Evolutionary conservation across 2,329 filamentous ascomycete species (phyloP), one percentile per base, ranked within the genome.

Genomic region (Penicillium sp.): DNA sequence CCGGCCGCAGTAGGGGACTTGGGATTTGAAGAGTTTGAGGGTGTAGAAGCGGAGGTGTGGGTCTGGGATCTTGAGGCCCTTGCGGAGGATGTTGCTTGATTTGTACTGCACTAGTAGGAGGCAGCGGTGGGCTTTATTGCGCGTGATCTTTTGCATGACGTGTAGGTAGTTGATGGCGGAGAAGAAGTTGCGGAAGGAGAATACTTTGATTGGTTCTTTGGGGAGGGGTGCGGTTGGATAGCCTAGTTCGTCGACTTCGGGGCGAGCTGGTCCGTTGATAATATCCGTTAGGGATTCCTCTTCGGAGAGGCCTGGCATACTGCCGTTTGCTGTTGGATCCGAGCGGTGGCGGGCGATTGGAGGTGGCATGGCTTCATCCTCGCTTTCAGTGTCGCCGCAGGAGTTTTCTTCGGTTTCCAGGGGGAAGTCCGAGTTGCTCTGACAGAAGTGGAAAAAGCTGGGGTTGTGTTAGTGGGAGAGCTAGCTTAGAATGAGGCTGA

Each of bases 1-100:
- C 42, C 94, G 88, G 22, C 94, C 93, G 74, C 93, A 97, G 79
- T 96, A 99, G 1, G 94, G 94, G 5, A 99, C 94, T 74, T 99
- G 94, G 58, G 92, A 94, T 76, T 99, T 99, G 86, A 97, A 97
- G 0, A 99, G 83, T 76, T 99, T 99, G 65, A 99, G 84, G 0
- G 94, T 96, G 78, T 97, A 97, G 42, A 96, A 86, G 6, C 94
- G 87, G 39, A 99, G 81, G 67, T 91, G 84, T 2, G 87, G 88
- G 68, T 99, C 91, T 0, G 93, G 93, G 22, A 97, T 89, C 65
- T 94, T 93, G 16, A 99, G 85, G 6, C 89, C 88, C 74, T 96
- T 97, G 66, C 92, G 89, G 26, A 99, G 83, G 66, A 97, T 96
- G 57, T 90, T 91, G 55, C 88, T 92, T 46, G 89, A 94, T 76